Percentiles rank a stretch among this genome's conserved stretches.
Evolutionary conservation across 2,329 filamentous ascomycete species (phyloP).

Genomic region (Nothophaeocryptopus gaeumannii): DNA sequence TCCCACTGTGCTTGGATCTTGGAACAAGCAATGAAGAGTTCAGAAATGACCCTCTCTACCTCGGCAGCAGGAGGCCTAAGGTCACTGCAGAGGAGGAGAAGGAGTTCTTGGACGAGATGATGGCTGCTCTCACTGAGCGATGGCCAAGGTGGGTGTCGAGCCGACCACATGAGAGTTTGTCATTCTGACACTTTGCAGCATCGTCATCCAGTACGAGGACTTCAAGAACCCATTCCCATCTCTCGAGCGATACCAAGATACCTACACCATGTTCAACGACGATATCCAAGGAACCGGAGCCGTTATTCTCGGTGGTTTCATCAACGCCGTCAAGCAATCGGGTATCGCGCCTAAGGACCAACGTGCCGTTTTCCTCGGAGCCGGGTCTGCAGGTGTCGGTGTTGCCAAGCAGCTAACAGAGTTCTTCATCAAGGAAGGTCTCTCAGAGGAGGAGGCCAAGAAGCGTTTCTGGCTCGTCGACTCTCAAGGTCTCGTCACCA

Average conservation of each 20-base stretch:
- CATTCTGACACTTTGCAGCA: slow-evolving; percentile 37
- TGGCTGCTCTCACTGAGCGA: slow-evolving; percentile 79
- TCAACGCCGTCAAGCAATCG: slow-evolving; percentile 76
- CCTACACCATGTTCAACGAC: slow-evolving; percentile 96
- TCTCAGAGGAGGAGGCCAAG: slow-evolving; percentile 81
- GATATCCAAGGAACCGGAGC: slow-evolving; percentile 97
- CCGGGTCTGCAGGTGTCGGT: slow-evolving; percentile 91
- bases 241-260: slow-evolving; percentile 81
- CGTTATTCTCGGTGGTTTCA: slow-evolving; percentile 82
- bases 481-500: slow-evolving; percentile 82
- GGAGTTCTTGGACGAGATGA: slow-evolving; percentile 96
- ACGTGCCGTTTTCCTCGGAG: slow-evolving; percentile 91
- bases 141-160: slow-evolving; percentile 51
- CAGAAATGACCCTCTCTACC: slow-evolving; percentile 80
- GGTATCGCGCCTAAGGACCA: slow-evolving; percentile 85
- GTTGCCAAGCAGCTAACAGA: slow-evolving; percentile 97
- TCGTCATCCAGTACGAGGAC: slow-evolving; percentile 90
- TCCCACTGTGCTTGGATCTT: slow-evolving; percentile 62
- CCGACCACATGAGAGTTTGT: no score
- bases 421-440: slow-evolving; percentile 89
- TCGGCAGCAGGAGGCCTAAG: slow-evolving; percentile 83
- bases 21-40: slow-evolving; percentile 63
- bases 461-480: slow-evolving; percentile 97
- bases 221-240: slow-evolving; percentile 98
- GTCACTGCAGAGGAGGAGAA: slow-evolving; percentile 73